Conservation (phyloP, 495 filamentous ascomycete species). For the Emericellopsis terricola region DNA sequence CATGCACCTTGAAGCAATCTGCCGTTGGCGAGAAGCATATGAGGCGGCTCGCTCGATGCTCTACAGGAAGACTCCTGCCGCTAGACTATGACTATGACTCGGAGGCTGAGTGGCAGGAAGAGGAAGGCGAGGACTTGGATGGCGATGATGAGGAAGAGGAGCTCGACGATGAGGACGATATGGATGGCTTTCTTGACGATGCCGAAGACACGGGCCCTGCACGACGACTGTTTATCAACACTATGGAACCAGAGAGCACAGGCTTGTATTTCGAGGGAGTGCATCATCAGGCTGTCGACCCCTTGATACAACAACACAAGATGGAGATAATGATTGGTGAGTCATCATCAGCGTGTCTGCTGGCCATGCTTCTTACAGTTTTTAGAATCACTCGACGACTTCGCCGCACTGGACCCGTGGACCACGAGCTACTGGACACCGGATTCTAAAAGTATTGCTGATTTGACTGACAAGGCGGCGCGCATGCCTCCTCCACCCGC, state of each 20-base stretch:
- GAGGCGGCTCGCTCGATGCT: slow-evolving; percentile 47
- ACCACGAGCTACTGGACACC: slow-evolving; percentile 62
- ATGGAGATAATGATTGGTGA: slow-evolving; percentile 60
- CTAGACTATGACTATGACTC: slow-evolving; percentile 93
- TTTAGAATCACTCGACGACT: slow-evolving; percentile 16
- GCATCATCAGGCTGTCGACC: slow-evolving; percentile 19
- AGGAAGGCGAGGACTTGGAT: slow-evolving; percentile 49
- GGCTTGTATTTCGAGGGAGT: slow-evolving; percentile 69
- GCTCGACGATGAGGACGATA: slow-evolving; percentile 41
- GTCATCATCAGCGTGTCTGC: slow-evolving; percentile 5
- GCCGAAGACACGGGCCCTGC: slow-evolving; percentile 33
- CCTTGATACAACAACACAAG: slow-evolving; percentile 33
- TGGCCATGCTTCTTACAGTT: slow-evolving; percentile 4
- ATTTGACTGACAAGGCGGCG: slow-evolving; percentile 9
- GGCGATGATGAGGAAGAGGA: slow-evolving; percentile 65
- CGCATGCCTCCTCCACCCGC: slow-evolving; percentile 4
- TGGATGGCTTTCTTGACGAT: slow-evolving; percentile 64
- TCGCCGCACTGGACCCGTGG: slow-evolving; percentile 63
- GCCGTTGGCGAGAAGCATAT: slow-evolving; percentile 20
- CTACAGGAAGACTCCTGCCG: slow-evolving; percentile 45
- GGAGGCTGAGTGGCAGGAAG: slow-evolving; percentile 64
- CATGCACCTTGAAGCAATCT: slow-evolving; percentile 44
- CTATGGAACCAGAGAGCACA: slow-evolving; percentile 56
- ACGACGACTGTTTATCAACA: slow-evolving; percentile 30
- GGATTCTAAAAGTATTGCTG: neutral